Base-by-base conservation (phyloP, 164 flowering plant species). In the Chloranthus sessilifolius region DNA sequence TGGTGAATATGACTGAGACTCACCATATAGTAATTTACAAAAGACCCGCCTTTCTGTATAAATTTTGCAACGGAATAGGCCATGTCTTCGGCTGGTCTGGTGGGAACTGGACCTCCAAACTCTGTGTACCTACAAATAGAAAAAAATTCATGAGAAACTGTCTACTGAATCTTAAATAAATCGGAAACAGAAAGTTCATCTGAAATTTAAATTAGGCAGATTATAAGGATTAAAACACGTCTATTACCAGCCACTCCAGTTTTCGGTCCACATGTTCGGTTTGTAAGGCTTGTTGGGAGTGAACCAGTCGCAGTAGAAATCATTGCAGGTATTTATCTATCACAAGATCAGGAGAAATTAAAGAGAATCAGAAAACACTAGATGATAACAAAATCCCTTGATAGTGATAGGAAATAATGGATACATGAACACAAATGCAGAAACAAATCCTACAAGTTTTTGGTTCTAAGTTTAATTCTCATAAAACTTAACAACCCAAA, bases 211-310 rank as follows among this genome's bases (percentile, higher is more conserved):
- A 31, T 29, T 19, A 23, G 2, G 26, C 4, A 17, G 9, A 14
- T 1, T 22, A 15, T 8, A 41, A 27, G 49, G 7, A 33, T 27
- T 2, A 16, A 3, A 26, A 41, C 40, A 20, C 21, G 12, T n/a
- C 46, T n/a, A 30, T 50, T 76, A 88, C 99, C 99, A 92, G 63
- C 91, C 97, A 60, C 91, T 84, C 99, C 99, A 88, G 35, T 77
- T 81, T 74, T 88, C 99, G 11, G 99, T 92, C 99, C 99, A 92
- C 83, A 88, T 82, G 70, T 84, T 88, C 26, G 99, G 96, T 53
- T 92, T 92, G 57, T 78, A 80, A 25, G 73, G 71, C 67, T 82
- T 86, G 71, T 92, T 88, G 9, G 97, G 97, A 41, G 95, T 63
- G 80, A 92, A 92, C 63, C 78, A 79, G 39, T 92, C 95, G 42